phyloP scores from a whole-genome alignment of 805 yeast genomes.

The Sungouiella thailandica region DNA sequence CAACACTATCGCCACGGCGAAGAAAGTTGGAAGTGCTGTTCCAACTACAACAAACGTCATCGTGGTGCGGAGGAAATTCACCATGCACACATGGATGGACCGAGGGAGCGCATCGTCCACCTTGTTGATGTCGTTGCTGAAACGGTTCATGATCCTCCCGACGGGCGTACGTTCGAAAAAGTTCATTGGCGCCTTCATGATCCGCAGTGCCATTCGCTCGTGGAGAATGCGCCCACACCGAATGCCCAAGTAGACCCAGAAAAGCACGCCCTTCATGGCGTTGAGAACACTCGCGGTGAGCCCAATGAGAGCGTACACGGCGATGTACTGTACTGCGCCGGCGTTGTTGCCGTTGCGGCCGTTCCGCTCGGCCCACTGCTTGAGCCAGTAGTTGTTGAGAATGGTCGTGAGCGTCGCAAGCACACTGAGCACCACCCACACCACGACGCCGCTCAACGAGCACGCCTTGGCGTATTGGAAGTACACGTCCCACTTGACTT shows the following conservation, averaged over 20 bases:
- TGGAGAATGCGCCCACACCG: slow-evolving; percentile 54
- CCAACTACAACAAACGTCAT: slow-evolving; percentile 52
- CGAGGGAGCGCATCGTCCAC: slow-evolving; percentile 57
- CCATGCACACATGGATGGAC: slow-evolving; percentile 45
- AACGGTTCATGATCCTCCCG: slow-evolving; percentile 62
- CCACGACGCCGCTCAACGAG: slow-evolving; percentile 43
- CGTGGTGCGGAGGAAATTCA: slow-evolving; percentile 38
- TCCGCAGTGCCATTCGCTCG: slow-evolving; percentile 49
- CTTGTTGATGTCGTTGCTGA: slow-evolving; percentile 56
- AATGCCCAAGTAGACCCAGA: slow-evolving; percentile 52
- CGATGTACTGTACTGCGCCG: slow-evolving; percentile 43
- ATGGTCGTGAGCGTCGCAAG: slow-evolving; percentile 28
- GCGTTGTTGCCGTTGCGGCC: slow-evolving; percentile 36
- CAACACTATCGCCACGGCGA: slow-evolving; percentile 43
- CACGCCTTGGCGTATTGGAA: slow-evolving; percentile 56
- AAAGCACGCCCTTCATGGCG: slow-evolving; percentile 39
- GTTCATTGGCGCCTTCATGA: slow-evolving; percentile 57
- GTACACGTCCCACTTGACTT: slow-evolving; percentile 52
- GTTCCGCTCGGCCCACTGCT: slow-evolving; percentile 61
- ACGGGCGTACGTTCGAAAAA: slow-evolving; percentile 68
- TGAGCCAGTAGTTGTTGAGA: slow-evolving; percentile 58
- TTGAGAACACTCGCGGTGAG: slow-evolving; percentile 46
- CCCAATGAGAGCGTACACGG: slow-evolving; percentile 53
- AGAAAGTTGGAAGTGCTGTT: slow-evolving; percentile 49
- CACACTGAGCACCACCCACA: slow-evolving; percentile 29